Evolutionary conservation across 2,329 filamentous ascomycete species (phyloP), one percentile per base, ranked within the genome.

Genomic region (Didymella keratinophila): DNA sequence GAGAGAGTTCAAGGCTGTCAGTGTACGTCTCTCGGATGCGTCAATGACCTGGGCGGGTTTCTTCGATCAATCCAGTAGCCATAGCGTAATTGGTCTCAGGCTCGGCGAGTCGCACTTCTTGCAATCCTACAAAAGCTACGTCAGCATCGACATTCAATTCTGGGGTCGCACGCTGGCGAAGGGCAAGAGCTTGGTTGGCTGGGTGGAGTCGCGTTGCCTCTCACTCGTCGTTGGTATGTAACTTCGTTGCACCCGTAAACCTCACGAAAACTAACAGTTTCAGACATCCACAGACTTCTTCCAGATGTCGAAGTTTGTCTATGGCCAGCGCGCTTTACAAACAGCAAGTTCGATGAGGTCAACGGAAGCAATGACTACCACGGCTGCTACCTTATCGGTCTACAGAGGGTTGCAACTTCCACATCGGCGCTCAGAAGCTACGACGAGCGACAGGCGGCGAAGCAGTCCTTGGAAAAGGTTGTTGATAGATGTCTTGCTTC

Each of bases 81-180:
- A 45, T 3, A 39, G 5, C 18, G 28, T 21, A 8, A 18, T 16
- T 10, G 18, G 21, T 5, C 44, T 60, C 10, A 43, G 36, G 32
- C 21, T 21, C 18, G 63, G 64, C 1, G 60, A 62, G 37, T 48
- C 39, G 1, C 79, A 82, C 3, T 90, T 90, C 62, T 67, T 89
- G 6, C 64, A 63, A 1, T 67, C 75, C 0, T 85, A 84, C 70
- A 81, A 78, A 53, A 83, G 77, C 51, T 90, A 87, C 66, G 74
- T 87, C 56, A 85, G 84, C 65, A 81, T 90, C 50, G 84, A 88
- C 56, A 80, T 86, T 1, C 85, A 87, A 45, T 90, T 87, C 72
- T 90, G 88, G 88, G 87, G 86, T 1, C 75, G 82, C 7, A 86
- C 85, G 2, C 74, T 81, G 1, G 75, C 80, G 1, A 85, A 82